Conservation (phyloP, 1,284 basidiomycete genomes). For the Limonomyces culmigenus region DNA sequence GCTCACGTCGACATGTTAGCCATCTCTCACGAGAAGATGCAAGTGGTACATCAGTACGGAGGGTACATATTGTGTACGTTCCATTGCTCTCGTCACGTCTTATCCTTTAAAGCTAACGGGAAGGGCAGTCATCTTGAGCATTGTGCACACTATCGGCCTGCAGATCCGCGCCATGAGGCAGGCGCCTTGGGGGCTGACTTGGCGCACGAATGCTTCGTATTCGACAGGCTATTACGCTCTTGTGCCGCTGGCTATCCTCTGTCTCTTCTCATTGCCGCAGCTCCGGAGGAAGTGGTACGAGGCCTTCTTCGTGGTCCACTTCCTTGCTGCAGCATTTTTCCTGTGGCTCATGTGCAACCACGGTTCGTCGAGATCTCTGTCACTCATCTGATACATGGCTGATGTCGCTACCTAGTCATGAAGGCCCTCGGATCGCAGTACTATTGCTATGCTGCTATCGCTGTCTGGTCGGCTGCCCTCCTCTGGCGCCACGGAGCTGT, state of each 20-base stretch:
- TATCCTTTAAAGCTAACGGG: no score
- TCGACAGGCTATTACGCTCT: background rate
- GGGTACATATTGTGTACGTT: background rate
- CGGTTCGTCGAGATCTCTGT: background rate
- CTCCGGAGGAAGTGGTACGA: background rate
- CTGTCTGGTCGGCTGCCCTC: background rate
- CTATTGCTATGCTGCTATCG: background rate
- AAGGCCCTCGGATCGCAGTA: background rate
- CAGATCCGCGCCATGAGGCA: background rate
- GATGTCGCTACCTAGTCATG: background rate
- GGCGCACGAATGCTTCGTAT: background rate
- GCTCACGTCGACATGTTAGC: background rate
- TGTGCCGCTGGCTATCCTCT: background rate
- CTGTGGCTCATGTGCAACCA: background rate
- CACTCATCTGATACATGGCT: background rate
- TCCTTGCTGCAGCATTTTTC: background rate
- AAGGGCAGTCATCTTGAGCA: background rate
- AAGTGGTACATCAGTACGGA: background rate
- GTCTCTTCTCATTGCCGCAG: background rate
- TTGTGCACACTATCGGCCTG: background rate
- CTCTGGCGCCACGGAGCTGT: background rate
- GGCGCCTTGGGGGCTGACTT: background rate
- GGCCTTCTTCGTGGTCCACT: background rate
- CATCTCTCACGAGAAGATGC: background rate
- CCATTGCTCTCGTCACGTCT: no score